These are phyloP conservation scores for Phytopythium delawarense DNA, from an alignment of 352 stramenopile genomes.

Conservation along the genomic window DNA sequence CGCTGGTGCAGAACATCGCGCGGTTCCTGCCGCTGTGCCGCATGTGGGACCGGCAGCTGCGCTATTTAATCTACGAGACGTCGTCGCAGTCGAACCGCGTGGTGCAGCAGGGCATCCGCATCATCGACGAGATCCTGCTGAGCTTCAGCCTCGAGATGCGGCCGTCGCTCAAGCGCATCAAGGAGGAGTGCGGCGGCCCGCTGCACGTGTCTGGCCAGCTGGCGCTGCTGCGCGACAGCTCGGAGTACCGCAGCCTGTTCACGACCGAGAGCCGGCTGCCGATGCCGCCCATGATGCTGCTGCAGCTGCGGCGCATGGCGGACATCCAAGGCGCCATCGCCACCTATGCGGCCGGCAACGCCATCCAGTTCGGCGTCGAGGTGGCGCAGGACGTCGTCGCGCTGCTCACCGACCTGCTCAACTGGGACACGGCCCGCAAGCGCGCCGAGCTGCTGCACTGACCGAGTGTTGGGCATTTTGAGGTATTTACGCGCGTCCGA, in stretches of 20 bases:
- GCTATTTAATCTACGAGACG: conserved; percentile 76
- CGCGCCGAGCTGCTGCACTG: conserved; percentile 40
- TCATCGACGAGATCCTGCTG: conserved; percentile 80
- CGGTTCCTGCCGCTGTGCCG: conserved; percentile 67
- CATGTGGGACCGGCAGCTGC: conserved; percentile 77
- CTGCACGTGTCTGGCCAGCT: conserved; percentile 59
- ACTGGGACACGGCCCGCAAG: conserved; percentile 61
- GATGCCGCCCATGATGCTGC: conserved; percentile 51
- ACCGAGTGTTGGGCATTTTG: conserved; percentile 3
- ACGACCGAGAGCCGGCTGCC: conserved; percentile 39
- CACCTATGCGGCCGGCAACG: conserved; percentile 49
- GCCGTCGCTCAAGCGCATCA: conserved; percentile 45
- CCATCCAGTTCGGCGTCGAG: conserved; percentile 75
- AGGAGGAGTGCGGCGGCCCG: conserved; percentile 31
- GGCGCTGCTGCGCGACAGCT: conserved; percentile 62
- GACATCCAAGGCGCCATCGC: conserved; percentile 75
- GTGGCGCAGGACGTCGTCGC: conserved; percentile 78
- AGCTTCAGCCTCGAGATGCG: conserved; percentile 68
- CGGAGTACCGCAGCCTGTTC: conserved; percentile 59
- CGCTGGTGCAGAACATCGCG: conserved; percentile 78
- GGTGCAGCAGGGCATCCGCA: conserved; percentile 72
- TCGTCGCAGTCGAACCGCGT: conserved; percentile 69
- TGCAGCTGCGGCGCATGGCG: conserved; percentile 63
- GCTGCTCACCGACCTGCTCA: conserved; percentile 60
- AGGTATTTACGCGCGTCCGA: neutral